phyloP scores from a whole-genome alignment of 345 rosid genomes.

The Citrus cavaleriei region DNA sequence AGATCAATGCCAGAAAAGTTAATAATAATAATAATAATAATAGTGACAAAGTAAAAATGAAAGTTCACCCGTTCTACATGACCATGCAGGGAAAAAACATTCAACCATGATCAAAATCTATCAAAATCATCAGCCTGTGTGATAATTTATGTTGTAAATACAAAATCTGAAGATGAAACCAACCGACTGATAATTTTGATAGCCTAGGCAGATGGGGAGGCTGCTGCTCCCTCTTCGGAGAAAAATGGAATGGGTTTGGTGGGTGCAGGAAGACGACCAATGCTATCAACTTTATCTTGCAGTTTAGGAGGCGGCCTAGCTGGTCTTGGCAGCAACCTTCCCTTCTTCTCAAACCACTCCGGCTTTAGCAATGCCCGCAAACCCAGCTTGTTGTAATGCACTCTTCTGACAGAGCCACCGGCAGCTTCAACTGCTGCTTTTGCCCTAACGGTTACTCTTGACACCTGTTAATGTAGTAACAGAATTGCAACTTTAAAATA shows the following conservation, averaged over 20 bases:
- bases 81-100: not conserved
- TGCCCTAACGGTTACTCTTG: slow-evolving; percentile 88
- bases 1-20: too few relatives aligned
- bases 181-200: not conserved
- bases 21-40: too few relatives aligned
- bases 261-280: slow-evolving; percentile 89
- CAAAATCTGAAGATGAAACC: not conserved
- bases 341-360: slow-evolving; percentile 95
- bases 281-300: slow-evolving; percentile 86
- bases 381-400: slow-evolving; percentile 88
- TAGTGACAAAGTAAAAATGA: too few relatives aligned
- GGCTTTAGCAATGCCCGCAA: slow-evolving; percentile 83
- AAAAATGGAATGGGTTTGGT: slow-evolving; percentile 75
- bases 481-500: too few relatives aligned
- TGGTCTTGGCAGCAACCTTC: slow-evolving; percentile 78
- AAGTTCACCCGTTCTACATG: too few relatives aligned
- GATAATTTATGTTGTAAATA: not conserved
- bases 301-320: slow-evolving; percentile 97
- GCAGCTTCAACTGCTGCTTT: slow-evolving; percentile 88
- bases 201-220: slow-evolving; percentile 29
- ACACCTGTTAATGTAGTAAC: slow-evolving; percentile 41
- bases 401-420: slow-evolving; percentile 87
- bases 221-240: slow-evolving; percentile 32
- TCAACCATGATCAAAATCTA: not conserved
- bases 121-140: not conserved